Evolutionary conservation across 805 yeast genomes (phyloP), one percentile per base, ranked within the genome.

Genomic region (Saccharomycopsis oosterbeekiorum): DNA sequence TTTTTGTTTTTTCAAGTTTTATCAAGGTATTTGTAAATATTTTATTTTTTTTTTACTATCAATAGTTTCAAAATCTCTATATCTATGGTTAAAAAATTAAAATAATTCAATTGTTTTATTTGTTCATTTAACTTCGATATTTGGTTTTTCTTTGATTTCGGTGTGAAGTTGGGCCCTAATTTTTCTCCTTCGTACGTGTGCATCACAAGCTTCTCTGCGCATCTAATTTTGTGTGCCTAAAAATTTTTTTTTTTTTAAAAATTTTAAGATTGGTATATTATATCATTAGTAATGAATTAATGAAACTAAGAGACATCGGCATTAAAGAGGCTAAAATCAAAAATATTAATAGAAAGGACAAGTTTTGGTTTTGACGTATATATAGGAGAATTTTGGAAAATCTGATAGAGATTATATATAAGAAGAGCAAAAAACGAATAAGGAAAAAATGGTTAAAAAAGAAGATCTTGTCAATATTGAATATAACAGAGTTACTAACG

Each of bases 401-500:
- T 10, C 15, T 11, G 15, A 37, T 37, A 37, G 12, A 37, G 41
- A 37, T 12, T 37, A 10, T 3, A 12, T 37, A 12, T 37, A 37
- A 14, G 41, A 37, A 37, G 15, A 37, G 15, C 41, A 37, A 37
- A 37, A 37, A 37, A 11, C 12, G 12, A 37, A 37, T 37, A 37
- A 12, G 9, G 15, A 37, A 26, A 54, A 34, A 41, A 59, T 54
- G 56, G 24, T 42, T 17, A 43, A 12, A 24, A 29, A 40, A 6
- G 59, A 56, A 17, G 47, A 87, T 68, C 82, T 89, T 64, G 93
- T 91, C 53, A 92, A 91, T 37, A 86, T 91, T 58, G 96, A 92
- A 70, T 86, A 86, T 73, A 94, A 92, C 71, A 83, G 97, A 69
- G 97, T 92, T 50, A 86, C 96, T 17, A 89, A 91, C 75, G 89